phyloP scores from a whole-genome alignment of 306 rosid species.

The Sophora flavescens region DNA sequence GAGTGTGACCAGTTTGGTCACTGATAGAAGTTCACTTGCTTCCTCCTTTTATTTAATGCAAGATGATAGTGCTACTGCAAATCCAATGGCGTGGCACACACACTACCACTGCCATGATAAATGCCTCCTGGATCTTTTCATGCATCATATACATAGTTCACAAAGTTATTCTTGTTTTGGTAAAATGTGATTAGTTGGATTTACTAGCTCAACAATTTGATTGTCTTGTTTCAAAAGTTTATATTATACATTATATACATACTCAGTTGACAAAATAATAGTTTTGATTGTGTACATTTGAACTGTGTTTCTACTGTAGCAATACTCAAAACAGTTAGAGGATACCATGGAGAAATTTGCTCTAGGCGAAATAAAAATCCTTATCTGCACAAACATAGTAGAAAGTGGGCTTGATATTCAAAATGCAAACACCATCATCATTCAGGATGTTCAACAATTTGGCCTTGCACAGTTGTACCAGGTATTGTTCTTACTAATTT shows the following conservation, averaged over 20 bases:
- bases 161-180: constrained; percentile 14
- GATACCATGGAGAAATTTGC: constrained; percentile 94
- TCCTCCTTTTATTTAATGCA: constrained; percentile 10
- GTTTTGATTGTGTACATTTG: constrained; percentile 27
- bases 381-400: constrained; percentile 87
- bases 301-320: constrained; percentile 61
- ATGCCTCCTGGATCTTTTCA: constrained; percentile 16
- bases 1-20: background rate
- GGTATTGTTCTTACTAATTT: constrained; percentile 64
- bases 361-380: constrained; percentile 81
- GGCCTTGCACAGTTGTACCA: constrained; percentile 97
- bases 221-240: constrained; percentile 11
- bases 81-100: constrained; percentile 1
- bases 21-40: constrained; percentile 2
- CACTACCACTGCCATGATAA: constrained; percentile 14
- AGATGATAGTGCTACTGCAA: constrained; percentile 12
- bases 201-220: constrained; percentile 17
- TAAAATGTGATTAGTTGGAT: constrained; percentile 19
- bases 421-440: constrained; percentile 95
- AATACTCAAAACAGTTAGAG: constrained; percentile 88
- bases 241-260: background rate
- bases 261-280: constrained; percentile 32
- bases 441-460: constrained; percentile 97
- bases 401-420: constrained; percentile 99
- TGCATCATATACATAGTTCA: constrained; percentile 20